Conservation (phyloP, 2,329 filamentous ascomycete genomes). For the Nothomitra cinnamomea region DNA sequence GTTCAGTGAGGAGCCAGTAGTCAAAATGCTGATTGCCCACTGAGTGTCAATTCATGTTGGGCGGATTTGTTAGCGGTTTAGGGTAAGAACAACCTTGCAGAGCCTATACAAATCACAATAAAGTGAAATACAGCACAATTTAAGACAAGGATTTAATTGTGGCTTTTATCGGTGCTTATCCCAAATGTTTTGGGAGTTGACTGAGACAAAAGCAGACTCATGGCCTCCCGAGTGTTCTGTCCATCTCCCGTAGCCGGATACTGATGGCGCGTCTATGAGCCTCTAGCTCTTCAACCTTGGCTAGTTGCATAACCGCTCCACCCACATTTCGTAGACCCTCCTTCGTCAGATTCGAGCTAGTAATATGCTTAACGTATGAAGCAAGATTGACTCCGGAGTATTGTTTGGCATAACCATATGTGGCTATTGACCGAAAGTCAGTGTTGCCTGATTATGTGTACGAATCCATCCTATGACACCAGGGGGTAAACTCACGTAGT, state of each 20-base stretch:
- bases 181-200: neutral
- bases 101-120: too few relatives aligned
- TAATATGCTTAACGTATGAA: conserved; percentile 97
- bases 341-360: conserved; percentile 73
- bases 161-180: neutral
- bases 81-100: too few relatives aligned
- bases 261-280: conserved; percentile 67
- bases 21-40: too few relatives aligned
- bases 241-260: conserved; percentile 37
- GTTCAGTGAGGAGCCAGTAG: too few relatives aligned
- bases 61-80: too few relatives aligned
- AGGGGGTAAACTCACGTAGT: conserved; percentile 51
- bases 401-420: conserved; percentile 95
- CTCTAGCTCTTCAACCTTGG: conserved; percentile 85
- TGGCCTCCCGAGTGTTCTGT: conserved; percentile 6
- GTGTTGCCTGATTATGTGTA: neutral
- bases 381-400: conserved; percentile 94
- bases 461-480: neutral
- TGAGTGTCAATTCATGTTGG: too few relatives aligned
- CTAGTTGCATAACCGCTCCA: conserved; percentile 81
- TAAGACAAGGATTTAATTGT: neutral
- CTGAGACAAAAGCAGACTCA: neutral
- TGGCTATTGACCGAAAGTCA: conserved; percentile 39
- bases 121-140: too few relatives aligned
- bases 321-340: conserved; percentile 78